A percentile compares a stretch with the other conserved stretches of the same genome.
phyloP scores from a whole-genome alignment of 495 filamentous ascomycete genomes.

The Neurospora sublineolata region DNA sequence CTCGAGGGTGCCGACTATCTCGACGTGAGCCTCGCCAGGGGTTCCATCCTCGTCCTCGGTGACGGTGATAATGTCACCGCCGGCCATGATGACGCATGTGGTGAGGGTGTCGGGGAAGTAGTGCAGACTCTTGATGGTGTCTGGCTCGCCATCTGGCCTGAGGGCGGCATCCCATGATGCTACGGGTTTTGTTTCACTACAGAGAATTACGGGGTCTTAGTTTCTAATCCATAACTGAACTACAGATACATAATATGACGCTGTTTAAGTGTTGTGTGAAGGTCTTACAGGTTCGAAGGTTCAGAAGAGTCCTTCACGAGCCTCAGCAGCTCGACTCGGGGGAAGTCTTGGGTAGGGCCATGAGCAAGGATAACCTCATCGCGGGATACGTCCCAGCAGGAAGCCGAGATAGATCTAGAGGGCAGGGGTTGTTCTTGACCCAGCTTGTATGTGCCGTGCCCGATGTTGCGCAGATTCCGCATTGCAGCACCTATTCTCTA shows the following conservation, averaged over 20 bases:
- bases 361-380: slow-evolving; percentile 64
- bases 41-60: slow-evolving; percentile 51
- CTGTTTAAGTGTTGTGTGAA: slow-evolving; percentile 2
- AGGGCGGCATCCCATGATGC: slow-evolving; percentile 76
- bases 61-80: slow-evolving; percentile 81
- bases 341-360: slow-evolving; percentile 52
- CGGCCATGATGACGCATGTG: slow-evolving; percentile 72
- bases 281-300: slow-evolving; percentile 36
- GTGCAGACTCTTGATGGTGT: slow-evolving; percentile 65
- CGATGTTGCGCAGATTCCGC: slow-evolving; percentile 70
- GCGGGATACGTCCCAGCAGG: slow-evolving; percentile 63
- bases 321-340: slow-evolving; percentile 56
- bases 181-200: slow-evolving; percentile 35
- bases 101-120: slow-evolving; percentile 70
- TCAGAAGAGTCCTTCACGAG: slow-evolving; percentile 28
- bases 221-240: not conserved
- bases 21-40: slow-evolving; percentile 59
- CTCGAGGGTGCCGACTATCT: slow-evolving; percentile 88
- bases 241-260: not conserved
- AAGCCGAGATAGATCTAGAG: slow-evolving; percentile 54
- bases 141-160: slow-evolving; percentile 53
- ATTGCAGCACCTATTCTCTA: slow-evolving; percentile 33
- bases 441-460: slow-evolving; percentile 44
- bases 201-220: not conserved
- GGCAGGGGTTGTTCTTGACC: slow-evolving; percentile 21